phyloP scores from a whole-genome alignment of 176 grass and related monocot species.

The Oropetium thomaeum region DNA sequence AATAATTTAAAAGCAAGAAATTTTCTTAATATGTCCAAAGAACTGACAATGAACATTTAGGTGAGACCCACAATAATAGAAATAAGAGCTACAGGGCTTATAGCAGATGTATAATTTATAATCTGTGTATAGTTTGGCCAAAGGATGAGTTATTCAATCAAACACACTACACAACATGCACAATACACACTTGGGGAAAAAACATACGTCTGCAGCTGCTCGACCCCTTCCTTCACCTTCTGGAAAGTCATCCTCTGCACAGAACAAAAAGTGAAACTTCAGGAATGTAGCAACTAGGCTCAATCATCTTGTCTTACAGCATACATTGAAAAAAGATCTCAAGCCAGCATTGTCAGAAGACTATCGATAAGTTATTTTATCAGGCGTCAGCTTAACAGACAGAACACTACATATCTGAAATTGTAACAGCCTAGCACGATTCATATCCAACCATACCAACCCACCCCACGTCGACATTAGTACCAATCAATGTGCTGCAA shows the following conservation, averaged over 20 bases:
- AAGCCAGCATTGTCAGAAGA: neutral
- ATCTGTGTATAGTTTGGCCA: neutral
- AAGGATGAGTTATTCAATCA: neutral
- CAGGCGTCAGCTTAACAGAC: neutral
- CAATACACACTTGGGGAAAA: neutral
- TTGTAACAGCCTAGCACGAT: neutral
- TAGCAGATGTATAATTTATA: neutral
- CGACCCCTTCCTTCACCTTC: slow-evolving; percentile 18
- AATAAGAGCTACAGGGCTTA: neutral
- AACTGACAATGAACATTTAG: neutral
- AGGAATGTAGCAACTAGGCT: neutral
- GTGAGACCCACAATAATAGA: neutral
- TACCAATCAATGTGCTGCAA: neutral
- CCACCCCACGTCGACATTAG: neutral
- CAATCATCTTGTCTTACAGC: neutral
- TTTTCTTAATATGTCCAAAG: neutral
- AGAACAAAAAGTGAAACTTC: neutral
- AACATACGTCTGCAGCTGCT: slow-evolving; percentile 26
- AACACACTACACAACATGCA: neutral
- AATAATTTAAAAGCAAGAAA: neutral
- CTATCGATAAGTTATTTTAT: neutral
- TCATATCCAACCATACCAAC: neutral
- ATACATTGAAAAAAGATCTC: neutral
- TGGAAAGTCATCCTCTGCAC: slow-evolving; percentile 28
- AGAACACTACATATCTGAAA: slow-evolving; percentile 2